Evolutionary conservation across 192 early-diverging fungal genomes (phyloP).

Genomic region (Dissophora ornata): DNA sequence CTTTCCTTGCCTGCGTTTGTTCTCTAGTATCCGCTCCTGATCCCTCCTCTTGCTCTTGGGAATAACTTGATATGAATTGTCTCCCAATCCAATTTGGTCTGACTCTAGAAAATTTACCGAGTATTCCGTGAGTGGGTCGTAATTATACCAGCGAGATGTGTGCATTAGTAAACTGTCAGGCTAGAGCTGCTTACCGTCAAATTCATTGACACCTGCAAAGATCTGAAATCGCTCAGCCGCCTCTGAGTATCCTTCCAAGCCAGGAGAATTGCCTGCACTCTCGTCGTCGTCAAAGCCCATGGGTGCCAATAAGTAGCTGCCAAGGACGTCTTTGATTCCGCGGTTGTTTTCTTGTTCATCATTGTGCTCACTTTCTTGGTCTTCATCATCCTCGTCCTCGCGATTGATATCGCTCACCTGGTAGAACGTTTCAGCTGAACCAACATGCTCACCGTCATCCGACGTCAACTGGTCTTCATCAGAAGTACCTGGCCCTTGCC

Average conservation of each 20-base stretch:
- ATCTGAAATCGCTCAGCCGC: conserved; percentile 46
- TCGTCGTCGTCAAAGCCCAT: conserved; percentile 53
- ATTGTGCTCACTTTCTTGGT: not conserved
- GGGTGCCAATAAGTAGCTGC: conserved; percentile 35
- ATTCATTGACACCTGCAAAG: conserved; percentile 48
- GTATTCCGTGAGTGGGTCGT: no score
- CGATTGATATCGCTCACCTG: conserved; percentile 9
- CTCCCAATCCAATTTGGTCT: conserved; percentile 43
- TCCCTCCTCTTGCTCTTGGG: conserved; percentile 37
- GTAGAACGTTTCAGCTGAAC: conserved; percentile 12
- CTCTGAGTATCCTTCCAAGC: conserved; percentile 33
- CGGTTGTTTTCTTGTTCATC: not conserved
- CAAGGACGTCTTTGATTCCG: conserved; percentile 16
- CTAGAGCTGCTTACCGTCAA: conserved; percentile 43
- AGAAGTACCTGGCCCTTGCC: conserved; percentile 9
- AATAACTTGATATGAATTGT: conserved; percentile 37
- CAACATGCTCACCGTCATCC: not conserved
- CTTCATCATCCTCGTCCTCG: conserved; percentile 15
- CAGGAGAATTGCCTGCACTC: not conserved
- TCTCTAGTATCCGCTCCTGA: conserved; percentile 46
- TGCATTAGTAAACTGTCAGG: no score
- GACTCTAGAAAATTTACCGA: conserved; percentile 44
- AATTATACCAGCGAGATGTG: no score
- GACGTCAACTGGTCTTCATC: conserved; percentile 21
- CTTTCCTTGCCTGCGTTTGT: conserved; percentile 65